Evolutionary conservation across 1,139 yeast species (phyloP), one percentile per base, ranked within the genome.

Genomic region (Candida sojae): DNA sequence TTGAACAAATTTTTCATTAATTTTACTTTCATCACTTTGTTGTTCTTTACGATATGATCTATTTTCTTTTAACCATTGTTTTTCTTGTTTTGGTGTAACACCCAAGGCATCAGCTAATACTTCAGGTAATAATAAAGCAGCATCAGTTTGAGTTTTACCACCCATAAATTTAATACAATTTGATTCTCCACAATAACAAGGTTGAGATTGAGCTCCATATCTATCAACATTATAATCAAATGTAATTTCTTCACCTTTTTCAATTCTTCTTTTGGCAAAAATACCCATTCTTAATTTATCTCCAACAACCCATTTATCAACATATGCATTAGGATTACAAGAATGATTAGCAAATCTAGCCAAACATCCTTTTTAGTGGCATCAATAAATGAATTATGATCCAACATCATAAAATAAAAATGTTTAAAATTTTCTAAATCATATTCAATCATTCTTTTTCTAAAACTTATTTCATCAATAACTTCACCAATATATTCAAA

Each of bases 241-340:
- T 0, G 97, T 89, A 54, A 93, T 83, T 64, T 93, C 99, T 66
- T 93, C 98, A 43, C 97, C 97, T 48, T 68, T 67, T n/a, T 57
- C 50, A 48, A 93, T 89, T 32, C 73, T 68, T 54, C 96, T 74
- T 58, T 88, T 87, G 46, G 97, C 89, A 65, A 93, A 93, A 25
- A 93, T 88, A 35, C 99, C 99, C 98, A 93, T 93, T 57, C 91
- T 79, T 52, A 90, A 75, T 63, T 88, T 87, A 54, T 88, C 89
- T 21, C 92, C 93, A 12, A 93, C 98, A 17, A 91, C 95, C 99
- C 99, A 93, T 70, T 93, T 93, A 66, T 92, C 97, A 39, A 93
- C 96, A 60, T 82, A 90, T 17, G 96, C 93, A 67, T 93, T 93
- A 5, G 99, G 98, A 56, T 80, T 83, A 67, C 99, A 93, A 17